Evolutionary conservation across 345 rosid species (phyloP).

Genomic region (Dovyalis caffra): DNA sequence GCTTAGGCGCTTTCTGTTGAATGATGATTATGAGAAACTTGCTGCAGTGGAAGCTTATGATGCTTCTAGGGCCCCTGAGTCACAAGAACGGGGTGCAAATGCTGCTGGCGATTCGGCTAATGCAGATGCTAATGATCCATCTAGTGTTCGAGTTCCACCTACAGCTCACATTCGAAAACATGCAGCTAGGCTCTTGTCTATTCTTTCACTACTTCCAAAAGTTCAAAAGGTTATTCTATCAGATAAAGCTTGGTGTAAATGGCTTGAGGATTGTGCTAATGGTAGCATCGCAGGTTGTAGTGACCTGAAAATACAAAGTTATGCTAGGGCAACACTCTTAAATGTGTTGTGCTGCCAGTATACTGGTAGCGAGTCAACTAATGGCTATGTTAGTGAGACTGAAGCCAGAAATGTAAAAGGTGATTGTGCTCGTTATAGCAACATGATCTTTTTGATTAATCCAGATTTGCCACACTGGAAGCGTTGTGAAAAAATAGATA

Average conservation of each 20-base stretch:
- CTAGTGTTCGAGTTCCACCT: conserved; percentile 79
- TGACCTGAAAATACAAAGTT: conserved; percentile 84
- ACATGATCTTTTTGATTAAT: conserved; percentile 74
- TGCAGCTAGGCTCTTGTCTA: conserved; percentile 81
- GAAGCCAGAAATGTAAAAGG: conserved; percentile 36
- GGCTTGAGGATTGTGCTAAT: conserved; percentile 96
- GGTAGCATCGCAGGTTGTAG: conserved; percentile 67
- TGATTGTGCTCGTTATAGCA: conserved; percentile 63
- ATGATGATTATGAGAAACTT: conserved; percentile 92
- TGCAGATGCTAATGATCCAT: conserved; percentile 41
- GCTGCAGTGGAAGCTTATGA: conserved; percentile 90
- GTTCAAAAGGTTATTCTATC: conserved; percentile 64
- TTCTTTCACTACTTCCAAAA: conserved; percentile 78
- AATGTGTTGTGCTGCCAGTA: conserved; percentile 64
- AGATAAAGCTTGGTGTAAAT: conserved; percentile 72
- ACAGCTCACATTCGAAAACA: conserved; percentile 89
- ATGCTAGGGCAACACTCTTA: conserved; percentile 80
- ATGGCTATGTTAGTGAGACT: conserved; percentile 31
- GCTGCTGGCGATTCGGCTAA: conserved; percentile 42
- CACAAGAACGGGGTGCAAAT: conserved; percentile 48
- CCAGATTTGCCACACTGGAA: conserved; percentile 90
- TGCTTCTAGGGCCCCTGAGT: conserved; percentile 72
- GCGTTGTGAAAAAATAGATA: conserved; percentile 44
- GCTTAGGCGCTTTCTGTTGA: conserved; percentile 71
- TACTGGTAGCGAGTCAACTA: conserved; percentile 30